Evolutionary conservation across 2,329 filamentous ascomycete genomes (phyloP), one percentile per base, ranked within the genome.

Genomic region (Arachnopeziza araneosa): DNA sequence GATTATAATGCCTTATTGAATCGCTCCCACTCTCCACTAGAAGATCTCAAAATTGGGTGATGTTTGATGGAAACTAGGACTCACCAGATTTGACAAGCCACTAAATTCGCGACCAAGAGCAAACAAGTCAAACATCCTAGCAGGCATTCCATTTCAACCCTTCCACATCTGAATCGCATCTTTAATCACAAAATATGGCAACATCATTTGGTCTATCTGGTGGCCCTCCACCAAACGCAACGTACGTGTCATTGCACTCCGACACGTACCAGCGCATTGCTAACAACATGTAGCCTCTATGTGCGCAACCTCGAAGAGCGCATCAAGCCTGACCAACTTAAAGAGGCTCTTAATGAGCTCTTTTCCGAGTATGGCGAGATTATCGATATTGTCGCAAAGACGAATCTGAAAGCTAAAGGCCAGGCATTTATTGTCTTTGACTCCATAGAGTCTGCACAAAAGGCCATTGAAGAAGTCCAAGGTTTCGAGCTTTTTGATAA

Each of bases 371-470:
- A 95, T 75, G 95, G 95, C 64, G 87, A 80, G 60, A 85, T 96
- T 63, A 77, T 96, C 68, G 92, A 96, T 64, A 84, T 96, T 56
- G 83, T 96, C 61, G 90, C 90, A 52, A 96, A 96, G 79, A 91
- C 85, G 65, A 97, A 96, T 74, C 76, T 98, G 30, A 93, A 90
- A 73, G 90, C 91, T 51, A 97, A 96, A 74, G 95, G 95, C 14
- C 95, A 99, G 76, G 95, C 95, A 0, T 99, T 99, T 72, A 78
- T 99, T 55, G 92, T 98, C 52, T 98, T 92, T 73, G 91, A 96
- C 68, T 83, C 80, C 63, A 79, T 88, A n/a, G 89, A 92, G 58
- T 84, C 87, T n/a, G 93, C 93, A 2, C 79, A 83, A 56, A 83
- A 85, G 64, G 93, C 95, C 21, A 89, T 97, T 63, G 90, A 96